These are phyloP conservation scores for Camellia oleifera DNA, from an alignment of 179 eudicot genomes.

Conservation along the genomic window DNA sequence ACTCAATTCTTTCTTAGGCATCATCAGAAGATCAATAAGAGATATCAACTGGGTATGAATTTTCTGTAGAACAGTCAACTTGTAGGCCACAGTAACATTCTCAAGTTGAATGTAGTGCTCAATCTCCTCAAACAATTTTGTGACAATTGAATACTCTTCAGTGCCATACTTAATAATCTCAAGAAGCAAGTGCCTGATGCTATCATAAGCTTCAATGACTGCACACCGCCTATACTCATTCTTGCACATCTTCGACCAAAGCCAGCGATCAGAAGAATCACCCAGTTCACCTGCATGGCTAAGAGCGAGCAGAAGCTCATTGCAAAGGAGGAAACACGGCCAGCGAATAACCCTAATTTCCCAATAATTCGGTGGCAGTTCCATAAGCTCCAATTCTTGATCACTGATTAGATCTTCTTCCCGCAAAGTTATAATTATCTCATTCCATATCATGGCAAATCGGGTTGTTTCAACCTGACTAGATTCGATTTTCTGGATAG, in stretches of 20 bases:
- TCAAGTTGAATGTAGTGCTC: slow-evolving; percentile 41
- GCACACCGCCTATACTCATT: slow-evolving; percentile 89
- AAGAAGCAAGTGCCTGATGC: slow-evolving; percentile 59
- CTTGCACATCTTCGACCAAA: slow-evolving; percentile 78
- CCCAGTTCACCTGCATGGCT: slow-evolving; percentile 61
- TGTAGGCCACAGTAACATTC: slow-evolving; percentile 53
- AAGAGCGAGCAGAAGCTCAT: slow-evolving; percentile 84
- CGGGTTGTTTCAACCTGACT: slow-evolving; percentile 80
- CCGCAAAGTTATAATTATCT: slow-evolving; percentile 63
- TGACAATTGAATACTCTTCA: slow-evolving; percentile 61
- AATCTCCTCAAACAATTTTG: slow-evolving; percentile 53
- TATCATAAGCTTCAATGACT: slow-evolving; percentile 78
- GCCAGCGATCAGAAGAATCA: slow-evolving; percentile 43
- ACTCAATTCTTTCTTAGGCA: slow-evolving; percentile 41
- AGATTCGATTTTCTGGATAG: slow-evolving; percentile 76
- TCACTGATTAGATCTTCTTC: slow-evolving; percentile 94
- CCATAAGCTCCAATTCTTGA: slow-evolving; percentile 69
- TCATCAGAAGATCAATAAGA: slow-evolving; percentile 57
- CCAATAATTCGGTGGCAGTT: slow-evolving; percentile 86
- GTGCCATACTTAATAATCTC: slow-evolving; percentile 52
- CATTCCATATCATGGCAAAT: slow-evolving; percentile 95
- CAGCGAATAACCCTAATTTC: slow-evolving; percentile 82
- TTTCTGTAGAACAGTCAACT: slow-evolving; percentile 39
- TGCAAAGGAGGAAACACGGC: slow-evolving; percentile 86
- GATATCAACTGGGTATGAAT: slow-evolving; percentile 55